Percentiles rank a stretch among this genome's conserved stretches.
Evolutionary conservation across 108 stramenopile genomes (phyloP).

Genomic region (Epipyxis sp.): DNA sequence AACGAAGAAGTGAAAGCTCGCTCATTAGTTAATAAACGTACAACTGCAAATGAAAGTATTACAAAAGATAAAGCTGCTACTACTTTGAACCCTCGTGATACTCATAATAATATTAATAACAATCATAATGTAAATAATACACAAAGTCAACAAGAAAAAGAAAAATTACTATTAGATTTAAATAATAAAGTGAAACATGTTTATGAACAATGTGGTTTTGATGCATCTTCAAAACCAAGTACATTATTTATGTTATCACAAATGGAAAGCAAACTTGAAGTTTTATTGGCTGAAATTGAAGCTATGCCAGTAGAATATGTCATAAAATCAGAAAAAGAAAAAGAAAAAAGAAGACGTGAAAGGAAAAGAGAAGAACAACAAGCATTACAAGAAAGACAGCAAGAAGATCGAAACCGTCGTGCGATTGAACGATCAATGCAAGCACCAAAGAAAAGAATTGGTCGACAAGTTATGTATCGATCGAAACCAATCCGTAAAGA

Average conservation of each 20-base stretch:
- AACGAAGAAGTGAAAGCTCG: slow-evolving; percentile 51
- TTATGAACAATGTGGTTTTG: slow-evolving; percentile 61
- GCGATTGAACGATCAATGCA: slow-evolving; percentile 53
- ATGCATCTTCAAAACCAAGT: slow-evolving; percentile 47
- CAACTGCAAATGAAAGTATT: not conserved
- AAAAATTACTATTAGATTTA: slow-evolving; percentile 51
- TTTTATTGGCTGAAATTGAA: slow-evolving; percentile 51
- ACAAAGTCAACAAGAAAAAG: slow-evolving; percentile 55
- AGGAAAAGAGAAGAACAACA: slow-evolving; percentile 58
- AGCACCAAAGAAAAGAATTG: slow-evolving; percentile 55
- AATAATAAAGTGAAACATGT: slow-evolving; percentile 51
- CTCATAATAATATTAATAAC: no score
- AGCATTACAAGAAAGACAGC: slow-evolving; percentile 50
- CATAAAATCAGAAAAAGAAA: slow-evolving; percentile 57
- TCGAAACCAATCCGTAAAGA: slow-evolving; percentile 43
- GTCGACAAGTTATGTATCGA: slow-evolving; percentile 60
- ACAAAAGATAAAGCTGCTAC: not conserved
- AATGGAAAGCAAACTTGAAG: slow-evolving; percentile 57
- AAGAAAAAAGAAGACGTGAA: slow-evolving; percentile 62
- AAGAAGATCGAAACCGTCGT: slow-evolving; percentile 53
- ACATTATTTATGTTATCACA: slow-evolving; percentile 61
- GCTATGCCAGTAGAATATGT: slow-evolving; percentile 62
- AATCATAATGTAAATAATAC: slow-evolving; percentile 34
- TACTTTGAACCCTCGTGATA: slow-evolving; percentile 35
- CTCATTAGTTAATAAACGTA: slow-evolving; percentile 3